These are phyloP conservation scores for Penicillium desertorum DNA, from an alignment of 495 filamentous ascomycete species.

Conservation along the genomic window DNA sequence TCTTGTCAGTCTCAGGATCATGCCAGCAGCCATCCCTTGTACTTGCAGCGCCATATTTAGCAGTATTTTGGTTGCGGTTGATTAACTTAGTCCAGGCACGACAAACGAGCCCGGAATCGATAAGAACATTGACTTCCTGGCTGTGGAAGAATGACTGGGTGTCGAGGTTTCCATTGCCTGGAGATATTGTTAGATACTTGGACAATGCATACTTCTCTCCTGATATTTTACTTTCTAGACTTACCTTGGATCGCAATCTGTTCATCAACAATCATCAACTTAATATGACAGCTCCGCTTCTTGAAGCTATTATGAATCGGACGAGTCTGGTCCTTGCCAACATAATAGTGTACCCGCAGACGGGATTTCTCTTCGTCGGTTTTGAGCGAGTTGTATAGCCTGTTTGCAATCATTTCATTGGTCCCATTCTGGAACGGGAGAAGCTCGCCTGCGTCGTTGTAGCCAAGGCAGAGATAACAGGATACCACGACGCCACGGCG, in stretches of 20 bases:
- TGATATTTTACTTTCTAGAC: not conserved
- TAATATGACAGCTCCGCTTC: slow-evolving; percentile 68
- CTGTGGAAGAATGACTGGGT: slow-evolving; percentile 79
- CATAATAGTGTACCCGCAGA: slow-evolving; percentile 64
- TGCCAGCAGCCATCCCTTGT: slow-evolving; percentile 53
- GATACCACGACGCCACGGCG: slow-evolving; percentile 64
- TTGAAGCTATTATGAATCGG: slow-evolving; percentile 64
- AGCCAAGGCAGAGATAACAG: slow-evolving; percentile 71
- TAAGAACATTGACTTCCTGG: slow-evolving; percentile 73
- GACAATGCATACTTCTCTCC: not conserved
- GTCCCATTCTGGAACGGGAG: slow-evolving; percentile 73
- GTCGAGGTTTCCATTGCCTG: slow-evolving; percentile 74
- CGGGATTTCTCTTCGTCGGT: slow-evolving; percentile 42
- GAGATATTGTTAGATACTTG: not conserved
- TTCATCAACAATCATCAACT: slow-evolving; percentile 71
- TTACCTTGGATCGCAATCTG: slow-evolving; percentile 60
- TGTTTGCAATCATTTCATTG: slow-evolving; percentile 66
- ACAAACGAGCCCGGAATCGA: slow-evolving; percentile 63
- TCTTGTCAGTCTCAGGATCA: slow-evolving; percentile 52
- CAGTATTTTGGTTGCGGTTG: slow-evolving; percentile 69
- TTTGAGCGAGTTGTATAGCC: slow-evolving; percentile 52
- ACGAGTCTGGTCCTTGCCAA: slow-evolving; percentile 66
- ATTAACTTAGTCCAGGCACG: slow-evolving; percentile 60
- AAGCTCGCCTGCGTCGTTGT: slow-evolving; percentile 75
- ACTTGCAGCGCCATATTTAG: slow-evolving; percentile 56